Conservation (phyloP, 1,284 basidiomycete genomes). For the Ceratobasidium sp. region DNA sequence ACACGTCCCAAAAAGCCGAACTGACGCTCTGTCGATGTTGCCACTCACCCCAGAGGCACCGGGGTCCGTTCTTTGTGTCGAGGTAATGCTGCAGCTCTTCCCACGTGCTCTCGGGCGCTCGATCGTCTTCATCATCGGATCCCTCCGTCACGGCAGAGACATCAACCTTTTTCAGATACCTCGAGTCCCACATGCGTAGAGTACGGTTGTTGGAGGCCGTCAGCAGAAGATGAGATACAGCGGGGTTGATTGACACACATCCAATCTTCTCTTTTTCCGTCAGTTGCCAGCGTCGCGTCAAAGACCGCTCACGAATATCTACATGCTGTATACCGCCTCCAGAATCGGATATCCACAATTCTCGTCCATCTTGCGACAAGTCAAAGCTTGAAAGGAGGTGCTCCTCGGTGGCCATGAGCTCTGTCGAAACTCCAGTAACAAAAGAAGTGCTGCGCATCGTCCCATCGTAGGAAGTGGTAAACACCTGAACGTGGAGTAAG, state of each 20-base stretch:
- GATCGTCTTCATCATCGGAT: slow-evolving; percentile 52
- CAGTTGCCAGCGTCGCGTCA: slow-evolving; percentile 68
- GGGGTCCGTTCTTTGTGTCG: slow-evolving; percentile 62
- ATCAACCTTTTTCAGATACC: slow-evolving; percentile 60
- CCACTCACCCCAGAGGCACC: slow-evolving; percentile 69
- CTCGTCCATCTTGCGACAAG: slow-evolving; percentile 68
- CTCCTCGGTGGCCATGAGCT: slow-evolving; percentile 70
- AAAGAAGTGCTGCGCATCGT: slow-evolving; percentile 72
- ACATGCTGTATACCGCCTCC: slow-evolving; percentile 74
- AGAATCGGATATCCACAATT: slow-evolving; percentile 82
- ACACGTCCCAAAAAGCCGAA: slow-evolving; percentile 82
- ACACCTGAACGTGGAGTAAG: slow-evolving; percentile 61
- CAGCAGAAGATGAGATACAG: slow-evolving; percentile 69
- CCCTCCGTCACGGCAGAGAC: slow-evolving; percentile 53
- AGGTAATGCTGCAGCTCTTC: slow-evolving; percentile 36
- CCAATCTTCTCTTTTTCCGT: slow-evolving; percentile 75
- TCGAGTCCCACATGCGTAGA: slow-evolving; percentile 79
- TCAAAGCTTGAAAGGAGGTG: slow-evolving; percentile 72
- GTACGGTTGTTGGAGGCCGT: slow-evolving; percentile 76
- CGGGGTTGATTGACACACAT: slow-evolving; percentile 77
- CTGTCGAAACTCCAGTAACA: slow-evolving; percentile 70
- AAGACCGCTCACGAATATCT: slow-evolving; percentile 69
- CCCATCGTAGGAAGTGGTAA: slow-evolving; percentile 80
- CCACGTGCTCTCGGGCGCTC: slow-evolving; percentile 51
- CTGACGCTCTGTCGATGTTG: slow-evolving; percentile 77